Evolutionary conservation across 768 basidiomycete species (phyloP).

Genomic region (Mycena crocata): DNA sequence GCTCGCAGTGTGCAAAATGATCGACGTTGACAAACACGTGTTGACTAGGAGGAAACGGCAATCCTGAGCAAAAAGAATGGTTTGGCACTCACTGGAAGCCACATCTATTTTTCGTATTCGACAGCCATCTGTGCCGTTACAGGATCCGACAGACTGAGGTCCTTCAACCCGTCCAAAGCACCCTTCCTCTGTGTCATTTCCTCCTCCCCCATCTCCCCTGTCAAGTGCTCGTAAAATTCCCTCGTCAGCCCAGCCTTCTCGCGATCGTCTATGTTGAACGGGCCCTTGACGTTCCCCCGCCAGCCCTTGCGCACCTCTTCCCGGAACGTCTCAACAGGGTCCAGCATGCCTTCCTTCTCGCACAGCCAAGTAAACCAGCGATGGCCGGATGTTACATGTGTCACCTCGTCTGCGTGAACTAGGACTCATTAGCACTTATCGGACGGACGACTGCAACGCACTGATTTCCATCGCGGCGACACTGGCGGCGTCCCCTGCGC

Average conservation of each 20-base stretch:
- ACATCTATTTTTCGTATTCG: conserved; percentile 23
- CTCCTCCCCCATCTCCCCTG: conserved; percentile 65
- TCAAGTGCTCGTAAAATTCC: conserved; percentile 79
- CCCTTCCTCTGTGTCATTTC: conserved; percentile 28
- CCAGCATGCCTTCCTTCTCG: conserved; percentile 56
- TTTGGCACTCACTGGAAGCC: too few relatives aligned
- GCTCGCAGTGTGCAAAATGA: too few relatives aligned
- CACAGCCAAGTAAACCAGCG: conserved; percentile 88
- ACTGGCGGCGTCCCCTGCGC: conserved; percentile 74
- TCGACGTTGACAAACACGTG: too few relatives aligned
- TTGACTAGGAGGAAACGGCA: too few relatives aligned
- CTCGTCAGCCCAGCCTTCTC: conserved; percentile 78
- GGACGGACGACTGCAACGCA: too few relatives aligned
- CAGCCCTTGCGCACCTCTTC: conserved; percentile 78
- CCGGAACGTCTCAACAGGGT: conserved; percentile 76
- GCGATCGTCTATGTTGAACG: conserved; percentile 83
- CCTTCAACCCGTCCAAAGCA: conserved; percentile 13
- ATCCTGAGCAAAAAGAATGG: too few relatives aligned
- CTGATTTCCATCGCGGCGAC: conserved; percentile 77
- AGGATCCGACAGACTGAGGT: conserved; percentile 18
- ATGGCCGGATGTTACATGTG: conserved; percentile 85
- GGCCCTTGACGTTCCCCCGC: conserved; percentile 80
- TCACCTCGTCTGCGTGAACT: conserved; percentile 86
- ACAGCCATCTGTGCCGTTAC: conserved; percentile 18
- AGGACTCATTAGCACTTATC: too few relatives aligned